Evolutionary conservation across 768 basidiomycete species (phyloP).

Genomic region (Leccinum disarticulatum): DNA sequence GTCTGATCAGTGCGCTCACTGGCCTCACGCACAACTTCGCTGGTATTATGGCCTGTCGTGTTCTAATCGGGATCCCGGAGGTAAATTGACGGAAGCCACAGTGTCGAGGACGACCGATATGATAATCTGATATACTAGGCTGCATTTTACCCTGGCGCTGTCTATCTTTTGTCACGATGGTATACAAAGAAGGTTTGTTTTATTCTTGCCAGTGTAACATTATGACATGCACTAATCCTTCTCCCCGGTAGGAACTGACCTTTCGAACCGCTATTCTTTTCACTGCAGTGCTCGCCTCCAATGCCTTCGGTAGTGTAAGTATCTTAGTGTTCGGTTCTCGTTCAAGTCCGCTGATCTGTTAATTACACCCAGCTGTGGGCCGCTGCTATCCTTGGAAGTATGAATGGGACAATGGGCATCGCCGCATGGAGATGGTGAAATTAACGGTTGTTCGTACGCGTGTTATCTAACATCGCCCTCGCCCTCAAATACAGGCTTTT

Average conservation of each 20-base stretch:
- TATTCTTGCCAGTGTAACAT: neutral
- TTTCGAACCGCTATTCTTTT: conserved; percentile 63
- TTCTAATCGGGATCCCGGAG: conserved; percentile 66
- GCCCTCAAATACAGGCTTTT: neutral
- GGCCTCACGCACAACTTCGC: conserved; percentile 57
- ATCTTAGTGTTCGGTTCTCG: neutral
- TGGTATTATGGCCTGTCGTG: conserved; percentile 29
- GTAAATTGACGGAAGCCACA: conserved; percentile 19
- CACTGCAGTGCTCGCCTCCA: conserved; percentile 56
- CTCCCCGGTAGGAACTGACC: conserved; percentile 51
- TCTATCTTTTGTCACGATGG: conserved; percentile 35
- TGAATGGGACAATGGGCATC: conserved; percentile 68
- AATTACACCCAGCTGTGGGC: conserved; percentile 50
- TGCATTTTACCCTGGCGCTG: conserved; percentile 27
- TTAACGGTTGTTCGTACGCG: neutral
- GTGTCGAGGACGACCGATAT: neutral
- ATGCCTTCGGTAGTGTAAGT: conserved; percentile 64
- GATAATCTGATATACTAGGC: conserved; percentile 26
- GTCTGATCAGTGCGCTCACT: conserved; percentile 59
- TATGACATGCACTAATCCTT: neutral
- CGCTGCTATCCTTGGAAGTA: conserved; percentile 32
- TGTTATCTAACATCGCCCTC: neutral
- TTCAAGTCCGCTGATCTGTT: neutral
- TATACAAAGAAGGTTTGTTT: conserved; percentile 22
- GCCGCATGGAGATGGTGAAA: conserved; percentile 68